phyloP scores from a whole-genome alignment of 805 yeast genomes.

The Helenozyma rhizophorensis region DNA sequence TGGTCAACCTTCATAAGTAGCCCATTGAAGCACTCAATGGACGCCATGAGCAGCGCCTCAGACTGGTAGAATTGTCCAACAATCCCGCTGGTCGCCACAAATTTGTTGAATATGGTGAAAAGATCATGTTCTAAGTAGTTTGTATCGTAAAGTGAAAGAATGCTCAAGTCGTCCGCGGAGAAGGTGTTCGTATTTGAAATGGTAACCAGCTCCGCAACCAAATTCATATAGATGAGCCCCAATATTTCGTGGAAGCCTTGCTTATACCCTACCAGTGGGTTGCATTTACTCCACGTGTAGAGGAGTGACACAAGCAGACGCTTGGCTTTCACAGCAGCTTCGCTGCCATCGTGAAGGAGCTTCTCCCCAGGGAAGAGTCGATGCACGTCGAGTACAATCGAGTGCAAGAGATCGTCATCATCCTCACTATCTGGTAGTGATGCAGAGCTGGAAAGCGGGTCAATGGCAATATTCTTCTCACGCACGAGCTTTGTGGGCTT shows the following conservation, averaged over 20 bases:
- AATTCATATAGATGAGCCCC: slow-evolving; percentile 43
- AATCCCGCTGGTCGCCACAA: slow-evolving; percentile 40
- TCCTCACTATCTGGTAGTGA: slow-evolving; percentile 12
- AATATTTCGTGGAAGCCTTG: slow-evolving; percentile 55
- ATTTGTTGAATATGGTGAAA: slow-evolving; percentile 39
- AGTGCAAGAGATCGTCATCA: slow-evolving; percentile 38
- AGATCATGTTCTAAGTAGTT: slow-evolving; percentile 39
- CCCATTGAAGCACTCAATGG: slow-evolving; percentile 46
- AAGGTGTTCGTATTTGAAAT: slow-evolving; percentile 12
- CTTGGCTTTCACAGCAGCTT: slow-evolving; percentile 18
- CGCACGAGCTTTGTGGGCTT: slow-evolving; percentile 12
- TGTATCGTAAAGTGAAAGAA: slow-evolving; percentile 36
- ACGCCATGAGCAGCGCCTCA: slow-evolving; percentile 40
- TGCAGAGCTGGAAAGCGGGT: slow-evolving; percentile 14
- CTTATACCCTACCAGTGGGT: slow-evolving; percentile 34
- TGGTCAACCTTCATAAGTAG: slow-evolving; percentile 48
- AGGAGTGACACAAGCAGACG: slow-evolving; percentile 38
- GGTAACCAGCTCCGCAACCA: slow-evolving; percentile 31
- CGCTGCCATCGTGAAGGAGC: slow-evolving; percentile 19
- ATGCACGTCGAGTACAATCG: slow-evolving; percentile 48
- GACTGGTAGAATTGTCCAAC: slow-evolving; percentile 29
- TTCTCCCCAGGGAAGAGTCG: slow-evolving; percentile 48
- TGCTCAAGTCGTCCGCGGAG: slow-evolving; percentile 26
- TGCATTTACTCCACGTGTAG: slow-evolving; percentile 47
- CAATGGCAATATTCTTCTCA: slow-evolving; percentile 13